phyloP scores from a whole-genome alignment of 139 green algal species.

The Bryopsis sp. region DNA sequence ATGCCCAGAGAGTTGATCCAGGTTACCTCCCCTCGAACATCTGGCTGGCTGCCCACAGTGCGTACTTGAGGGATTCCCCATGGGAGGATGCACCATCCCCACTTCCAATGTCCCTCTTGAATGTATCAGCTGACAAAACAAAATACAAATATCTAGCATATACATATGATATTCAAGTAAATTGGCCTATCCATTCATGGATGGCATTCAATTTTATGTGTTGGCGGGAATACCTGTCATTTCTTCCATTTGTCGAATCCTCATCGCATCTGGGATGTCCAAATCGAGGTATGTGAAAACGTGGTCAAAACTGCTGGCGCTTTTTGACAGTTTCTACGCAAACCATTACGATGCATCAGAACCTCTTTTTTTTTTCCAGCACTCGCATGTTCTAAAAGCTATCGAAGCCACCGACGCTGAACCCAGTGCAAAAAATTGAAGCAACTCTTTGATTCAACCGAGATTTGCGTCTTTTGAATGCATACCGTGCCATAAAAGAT shows the following conservation, averaged over 20 bases:
- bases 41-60: background rate
- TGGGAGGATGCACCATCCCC: background rate
- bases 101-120: background rate
- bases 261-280: slow-evolving; percentile 12
- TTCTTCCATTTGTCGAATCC: background rate
- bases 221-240: background rate
- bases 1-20: background rate
- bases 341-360: background rate
- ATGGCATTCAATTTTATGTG: slow-evolving; percentile 1
- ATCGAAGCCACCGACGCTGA: too few species aligned
- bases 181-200: too few species aligned
- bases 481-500: slow-evolving; percentile 20
- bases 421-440: too few species aligned
- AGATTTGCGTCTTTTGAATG: too few species aligned
- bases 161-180: too few species aligned
- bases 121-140: background rate
- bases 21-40: background rate
- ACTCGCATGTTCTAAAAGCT: too few species aligned
- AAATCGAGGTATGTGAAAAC: slow-evolving; percentile 5
- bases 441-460: too few species aligned
- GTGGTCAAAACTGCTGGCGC: background rate
- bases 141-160: too few species aligned
- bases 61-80: background rate
- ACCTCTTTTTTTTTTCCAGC: background rate
- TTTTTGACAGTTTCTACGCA: background rate